phyloP scores from a whole-genome alignment of 495 filamentous ascomycete species.

The Achaetomiella virescens region DNA sequence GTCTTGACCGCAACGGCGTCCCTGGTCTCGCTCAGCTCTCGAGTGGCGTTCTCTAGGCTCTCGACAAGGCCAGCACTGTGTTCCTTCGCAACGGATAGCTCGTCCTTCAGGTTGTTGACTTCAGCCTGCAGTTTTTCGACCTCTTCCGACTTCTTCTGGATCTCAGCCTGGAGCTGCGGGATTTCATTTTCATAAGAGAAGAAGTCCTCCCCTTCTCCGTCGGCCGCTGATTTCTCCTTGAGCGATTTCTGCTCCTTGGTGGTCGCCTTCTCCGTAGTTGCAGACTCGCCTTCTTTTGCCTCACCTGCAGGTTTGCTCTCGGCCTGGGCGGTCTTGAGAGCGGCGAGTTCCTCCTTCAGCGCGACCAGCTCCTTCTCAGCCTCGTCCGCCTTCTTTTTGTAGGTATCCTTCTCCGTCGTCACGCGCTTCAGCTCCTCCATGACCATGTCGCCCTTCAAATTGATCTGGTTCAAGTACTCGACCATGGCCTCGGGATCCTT shows the following conservation, averaged over 20 bases:
- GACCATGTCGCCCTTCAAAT: slow-evolving; percentile 79
- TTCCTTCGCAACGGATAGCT: slow-evolving; percentile 50
- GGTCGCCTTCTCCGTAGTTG: slow-evolving; percentile 1
- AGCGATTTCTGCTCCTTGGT: slow-evolving; percentile 24
- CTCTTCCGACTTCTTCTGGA: slow-evolving; percentile 44
- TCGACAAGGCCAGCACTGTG: slow-evolving; percentile 59
- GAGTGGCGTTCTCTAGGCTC: slow-evolving; percentile 53
- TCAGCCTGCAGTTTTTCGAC: slow-evolving; percentile 34
- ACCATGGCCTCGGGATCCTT: slow-evolving; percentile 76
- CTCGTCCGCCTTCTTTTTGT: slow-evolving; percentile 67
- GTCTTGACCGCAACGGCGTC: slow-evolving; percentile 53
- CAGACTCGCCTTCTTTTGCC: background rate
- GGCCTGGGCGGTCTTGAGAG: slow-evolving; percentile 26
- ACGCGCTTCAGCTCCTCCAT: slow-evolving; percentile 89
- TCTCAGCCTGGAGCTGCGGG: slow-evolving; percentile 55
- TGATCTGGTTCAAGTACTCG: slow-evolving; percentile 90
- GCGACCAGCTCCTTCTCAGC: slow-evolving; percentile 58
- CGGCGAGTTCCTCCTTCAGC: slow-evolving; percentile 38
- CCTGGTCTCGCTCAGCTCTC: slow-evolving; percentile 52
- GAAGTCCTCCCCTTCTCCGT: slow-evolving; percentile 62
- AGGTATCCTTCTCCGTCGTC: slow-evolving; percentile 69
- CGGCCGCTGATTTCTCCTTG: slow-evolving; percentile 30
- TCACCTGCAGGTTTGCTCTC: slow-evolving; percentile 22
- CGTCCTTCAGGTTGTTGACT: slow-evolving; percentile 32
- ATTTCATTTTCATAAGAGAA: slow-evolving; percentile 79